Evolutionary conservation across 2,329 filamentous ascomycete species (phyloP).

Genomic region (Trichoderma gracile): DNA sequence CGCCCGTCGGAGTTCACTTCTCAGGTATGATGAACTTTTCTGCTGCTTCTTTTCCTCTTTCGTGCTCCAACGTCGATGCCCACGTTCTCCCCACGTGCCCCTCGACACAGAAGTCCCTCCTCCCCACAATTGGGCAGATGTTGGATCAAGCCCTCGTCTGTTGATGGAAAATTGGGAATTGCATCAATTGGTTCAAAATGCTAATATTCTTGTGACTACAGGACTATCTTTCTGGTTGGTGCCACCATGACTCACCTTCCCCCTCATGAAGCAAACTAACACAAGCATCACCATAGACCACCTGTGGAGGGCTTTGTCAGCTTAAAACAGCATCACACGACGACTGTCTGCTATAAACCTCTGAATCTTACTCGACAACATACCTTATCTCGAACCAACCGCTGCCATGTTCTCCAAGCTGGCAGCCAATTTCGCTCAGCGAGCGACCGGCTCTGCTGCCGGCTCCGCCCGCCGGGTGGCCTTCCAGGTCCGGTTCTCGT

Average conservation of each 20-base stretch:
- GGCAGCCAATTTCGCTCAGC: constrained; percentile 54
- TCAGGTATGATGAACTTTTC: constrained; percentile 59
- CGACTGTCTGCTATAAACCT: not conserved
- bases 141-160: not conserved
- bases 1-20: constrained; percentile 83
- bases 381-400: not conserved
- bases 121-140: not conserved
- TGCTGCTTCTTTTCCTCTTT: not conserved
- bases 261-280: constrained; percentile 32
- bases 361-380: not conserved
- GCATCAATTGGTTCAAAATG: not conserved
- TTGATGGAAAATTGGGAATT: not conserved
- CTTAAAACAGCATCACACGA: constrained; percentile 30
- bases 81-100: not conserved
- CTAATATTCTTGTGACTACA: constrained; percentile 37
- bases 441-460: constrained; percentile 49
- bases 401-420: constrained; percentile 62
- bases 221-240: constrained; percentile 77
- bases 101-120: not conserved
- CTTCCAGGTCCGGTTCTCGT: constrained; percentile 43
- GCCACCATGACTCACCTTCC: constrained; percentile 43
- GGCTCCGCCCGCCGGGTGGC: constrained; percentile 43
- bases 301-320: constrained; percentile 45
- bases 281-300: constrained; percentile 39
- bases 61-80: not conserved